These are phyloP conservation scores for Wickerhamomyces subpelliculosus DNA, from an alignment of 805 yeast species.

Conservation along the genomic window DNA sequence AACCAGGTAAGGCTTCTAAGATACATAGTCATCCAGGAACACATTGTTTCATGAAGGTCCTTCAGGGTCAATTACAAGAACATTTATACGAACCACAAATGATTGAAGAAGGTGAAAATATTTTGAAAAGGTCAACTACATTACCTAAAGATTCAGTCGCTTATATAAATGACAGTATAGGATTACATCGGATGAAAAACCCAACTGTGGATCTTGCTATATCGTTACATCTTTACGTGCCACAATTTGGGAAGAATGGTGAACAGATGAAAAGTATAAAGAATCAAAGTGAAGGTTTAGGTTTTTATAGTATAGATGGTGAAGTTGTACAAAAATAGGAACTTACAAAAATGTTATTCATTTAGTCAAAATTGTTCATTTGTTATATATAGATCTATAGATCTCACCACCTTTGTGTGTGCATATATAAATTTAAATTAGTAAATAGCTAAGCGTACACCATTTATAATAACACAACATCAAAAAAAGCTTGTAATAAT, in stretches of 20 bases:
- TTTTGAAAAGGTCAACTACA: constrained; percentile 4
- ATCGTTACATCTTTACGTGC: constrained; percentile 41
- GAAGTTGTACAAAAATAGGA: background rate
- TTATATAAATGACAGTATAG: constrained; percentile 39
- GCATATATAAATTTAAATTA: too few relatives aligned
- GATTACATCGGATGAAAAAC: constrained; percentile 37
- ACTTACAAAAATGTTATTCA: too few relatives aligned
- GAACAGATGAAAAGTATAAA: background rate
- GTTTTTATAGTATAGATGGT: too few relatives aligned
- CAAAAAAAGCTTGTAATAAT: too few relatives aligned
- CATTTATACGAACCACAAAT: constrained; percentile 5
- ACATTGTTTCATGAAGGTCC: constrained; percentile 40
- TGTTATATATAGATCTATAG: background rate
- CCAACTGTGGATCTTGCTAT: constrained; percentile 27
- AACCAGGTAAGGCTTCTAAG: constrained; percentile 36
- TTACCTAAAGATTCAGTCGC: constrained; percentile 30
- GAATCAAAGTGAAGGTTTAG: too few relatives aligned
- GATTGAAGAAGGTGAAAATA: background rate
- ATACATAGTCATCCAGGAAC: constrained; percentile 45
- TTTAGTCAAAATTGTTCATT: too few relatives aligned
- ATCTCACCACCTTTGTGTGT: too few relatives aligned
- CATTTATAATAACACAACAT: too few relatives aligned
- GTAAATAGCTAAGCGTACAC: too few relatives aligned
- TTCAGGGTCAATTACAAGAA: constrained; percentile 24
- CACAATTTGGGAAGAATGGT: constrained; percentile 9